Base-by-base conservation (phyloP, 257 asterid species). In the Petrea volubilis region DNA sequence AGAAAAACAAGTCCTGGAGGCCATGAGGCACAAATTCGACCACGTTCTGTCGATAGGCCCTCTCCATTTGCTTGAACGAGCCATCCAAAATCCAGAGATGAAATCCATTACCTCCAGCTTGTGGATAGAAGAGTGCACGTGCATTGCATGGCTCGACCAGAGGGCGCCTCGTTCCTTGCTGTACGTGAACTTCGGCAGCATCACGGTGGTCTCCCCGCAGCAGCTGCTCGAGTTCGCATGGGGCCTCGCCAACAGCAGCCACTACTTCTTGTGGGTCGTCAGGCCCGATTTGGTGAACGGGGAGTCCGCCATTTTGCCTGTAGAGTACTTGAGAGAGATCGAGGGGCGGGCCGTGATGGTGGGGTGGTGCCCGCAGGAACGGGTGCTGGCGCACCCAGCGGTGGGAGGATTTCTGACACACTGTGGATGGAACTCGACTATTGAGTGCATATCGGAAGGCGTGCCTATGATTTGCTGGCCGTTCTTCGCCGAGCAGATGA, bases 401-500 rank as follows among this genome's bases (percentile, higher is more conserved):
- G 78, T 82, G 2, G 95, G 87, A 0, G 90, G 78, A 9, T 88
- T 85, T 25, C 49, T 88, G 75, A 88, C 95, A 3, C 92, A 88
- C 43, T 83, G 79, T 2, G 95, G 95, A 0, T 88, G 95, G 95
- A 88, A 88, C 55, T 88, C 95, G 62, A 88, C 89, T 0, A 41
- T 84, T 0, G 95, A 88, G 56, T 80, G 92, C 5, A 27, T 84
- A 6, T 77, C 90, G 7, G 87, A 74, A 60, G 92, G 92, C 14
- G 80, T 71, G 24, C 92, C 92, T 4, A 84, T 88, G 90, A 86
- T 88, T 0, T 80, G 90, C 41, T 88, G 96, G 96, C 96, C 96
- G 2, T 86, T 88, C 33, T 88, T 88, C 20, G 88, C 95, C 0
- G 95, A 88, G 62, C 95, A 88, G 72, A 92, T 77, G 71, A 88